Conservation (phyloP, 768 basidiomycete species). For the Leccinum rimulosum region DNA sequence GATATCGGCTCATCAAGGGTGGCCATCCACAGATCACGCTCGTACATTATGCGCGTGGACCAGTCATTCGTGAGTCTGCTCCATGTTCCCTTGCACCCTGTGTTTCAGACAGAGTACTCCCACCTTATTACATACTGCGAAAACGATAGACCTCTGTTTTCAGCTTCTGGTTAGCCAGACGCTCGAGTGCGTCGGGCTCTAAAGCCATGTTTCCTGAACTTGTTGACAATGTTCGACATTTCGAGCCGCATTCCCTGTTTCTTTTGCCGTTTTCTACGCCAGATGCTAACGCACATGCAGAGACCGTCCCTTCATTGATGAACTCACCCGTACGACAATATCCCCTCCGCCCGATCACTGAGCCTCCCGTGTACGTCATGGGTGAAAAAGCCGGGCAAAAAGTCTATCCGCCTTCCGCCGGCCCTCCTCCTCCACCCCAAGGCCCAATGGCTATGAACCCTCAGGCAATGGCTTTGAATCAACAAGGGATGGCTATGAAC, state of each 20-base stretch:
- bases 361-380: conserved; percentile 65
- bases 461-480: conserved; percentile 25
- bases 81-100: neutral
- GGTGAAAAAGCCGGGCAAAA: conserved; percentile 77
- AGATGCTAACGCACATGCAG: conserved; percentile 36
- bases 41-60: conserved; percentile 73
- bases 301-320: conserved; percentile 53
- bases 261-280: conserved; percentile 11
- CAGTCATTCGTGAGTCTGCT: conserved; percentile 51
- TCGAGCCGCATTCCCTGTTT: neutral
- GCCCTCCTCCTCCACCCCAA: conserved; percentile 32
- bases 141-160: neutral
- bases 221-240: neutral
- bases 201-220: neutral
- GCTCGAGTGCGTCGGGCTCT: neutral
- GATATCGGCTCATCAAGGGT: conserved; percentile 71
- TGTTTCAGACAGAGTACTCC: conserved; percentile 21
- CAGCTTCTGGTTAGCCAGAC: neutral
- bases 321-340: conserved; percentile 67
- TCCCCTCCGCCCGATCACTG: conserved; percentile 64
- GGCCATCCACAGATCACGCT: conserved; percentile 72
- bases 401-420: conserved; percentile 38
- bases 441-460: conserved; percentile 27
- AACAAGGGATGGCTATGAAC: conserved; percentile 22
- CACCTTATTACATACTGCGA: conserved; percentile 5